Percentiles rank a stretch among this genome's conserved stretches.
Conservation (phyloP, 345 rosid genomes). For the Eucalyptus brandiana region DNA sequence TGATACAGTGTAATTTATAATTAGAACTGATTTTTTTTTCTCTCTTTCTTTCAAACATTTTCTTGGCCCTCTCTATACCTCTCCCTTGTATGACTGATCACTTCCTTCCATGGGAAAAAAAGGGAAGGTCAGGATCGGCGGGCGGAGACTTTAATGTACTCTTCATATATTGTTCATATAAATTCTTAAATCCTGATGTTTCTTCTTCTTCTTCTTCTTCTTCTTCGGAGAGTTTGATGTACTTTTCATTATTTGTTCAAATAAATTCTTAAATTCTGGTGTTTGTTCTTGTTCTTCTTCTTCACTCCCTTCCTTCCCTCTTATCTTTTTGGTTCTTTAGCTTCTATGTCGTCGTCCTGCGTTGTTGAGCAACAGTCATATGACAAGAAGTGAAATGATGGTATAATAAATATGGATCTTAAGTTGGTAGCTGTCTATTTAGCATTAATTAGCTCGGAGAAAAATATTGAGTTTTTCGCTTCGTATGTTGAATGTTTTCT, state of each 20-base stretch:
- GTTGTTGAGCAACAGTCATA: too few relatives aligned
- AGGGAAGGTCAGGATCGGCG: not conserved
- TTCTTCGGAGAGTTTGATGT: not conserved
- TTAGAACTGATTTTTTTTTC: accelerated
- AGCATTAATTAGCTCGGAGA: not conserved
- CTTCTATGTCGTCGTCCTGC: not conserved
- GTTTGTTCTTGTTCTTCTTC: not conserved
- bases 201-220: not conserved
- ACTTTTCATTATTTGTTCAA: not conserved
- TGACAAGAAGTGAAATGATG: not conserved
- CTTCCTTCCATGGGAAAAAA: not conserved
- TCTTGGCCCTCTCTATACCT: not conserved
- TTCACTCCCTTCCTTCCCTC: too few relatives aligned
- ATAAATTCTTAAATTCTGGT: not conserved
- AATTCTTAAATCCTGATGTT: not conserved
- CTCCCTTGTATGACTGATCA: not conserved
- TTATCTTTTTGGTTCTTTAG: too few relatives aligned
- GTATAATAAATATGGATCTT: not conserved
- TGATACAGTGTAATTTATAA: not conserved
- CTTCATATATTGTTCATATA: too few relatives aligned
- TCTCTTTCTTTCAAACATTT: not conserved
- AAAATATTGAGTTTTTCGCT: not conserved
- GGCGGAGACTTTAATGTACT: not conserved
- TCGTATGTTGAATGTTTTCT: too few relatives aligned
- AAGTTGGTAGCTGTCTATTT: not conserved